Evolutionary conservation across 768 basidiomycete genomes (phyloP).

Genomic region (Suillus alpinus): DNA sequence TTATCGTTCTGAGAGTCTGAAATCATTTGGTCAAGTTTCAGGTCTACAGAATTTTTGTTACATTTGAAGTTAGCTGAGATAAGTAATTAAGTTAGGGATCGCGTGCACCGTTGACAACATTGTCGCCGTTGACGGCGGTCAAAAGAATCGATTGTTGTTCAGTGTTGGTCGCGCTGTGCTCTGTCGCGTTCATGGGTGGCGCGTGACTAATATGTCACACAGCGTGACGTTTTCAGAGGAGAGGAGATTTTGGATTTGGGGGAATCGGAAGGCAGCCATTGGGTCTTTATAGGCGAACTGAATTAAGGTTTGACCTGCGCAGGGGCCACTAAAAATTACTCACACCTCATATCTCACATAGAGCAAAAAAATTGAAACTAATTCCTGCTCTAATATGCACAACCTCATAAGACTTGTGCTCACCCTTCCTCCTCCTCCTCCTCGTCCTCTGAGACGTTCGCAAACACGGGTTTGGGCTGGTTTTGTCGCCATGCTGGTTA

Average conservation of each 20-base stretch:
- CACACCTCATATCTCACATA: slow-evolving; percentile 27
- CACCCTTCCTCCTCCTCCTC: slow-evolving; percentile 53
- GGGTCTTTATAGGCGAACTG: slow-evolving; percentile 78
- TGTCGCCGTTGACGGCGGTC: slow-evolving; percentile 11
- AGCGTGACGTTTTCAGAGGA: slow-evolving; percentile 49
- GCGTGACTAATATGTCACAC: slow-evolving; percentile 69
- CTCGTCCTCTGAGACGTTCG: slow-evolving; percentile 52
- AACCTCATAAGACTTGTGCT: slow-evolving; percentile 19
- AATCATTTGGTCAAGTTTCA: slow-evolving; percentile 1
- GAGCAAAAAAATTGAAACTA: slow-evolving; percentile 8
- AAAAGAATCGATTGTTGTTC: slow-evolving; percentile 22
- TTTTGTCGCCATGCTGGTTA: slow-evolving; percentile 81
- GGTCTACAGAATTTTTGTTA: slow-evolving; percentile 17
- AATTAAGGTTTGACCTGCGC: slow-evolving; percentile 86
- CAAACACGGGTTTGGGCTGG: slow-evolving; percentile 86
- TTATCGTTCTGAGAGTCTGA: background rate
- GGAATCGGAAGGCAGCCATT: slow-evolving; percentile 64
- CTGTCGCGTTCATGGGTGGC: slow-evolving; percentile 61
- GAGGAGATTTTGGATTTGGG: slow-evolving; percentile 61
- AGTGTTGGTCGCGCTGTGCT: slow-evolving; percentile 29
- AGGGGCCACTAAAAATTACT: slow-evolving; percentile 56
- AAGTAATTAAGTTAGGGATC: slow-evolving; percentile 26
- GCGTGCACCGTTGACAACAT: slow-evolving; percentile 39
- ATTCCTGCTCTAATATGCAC: background rate
- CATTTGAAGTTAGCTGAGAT: slow-evolving; percentile 39